Conservation (phyloP, 805 yeast genomes). For the Yarrowia deformans region DNA sequence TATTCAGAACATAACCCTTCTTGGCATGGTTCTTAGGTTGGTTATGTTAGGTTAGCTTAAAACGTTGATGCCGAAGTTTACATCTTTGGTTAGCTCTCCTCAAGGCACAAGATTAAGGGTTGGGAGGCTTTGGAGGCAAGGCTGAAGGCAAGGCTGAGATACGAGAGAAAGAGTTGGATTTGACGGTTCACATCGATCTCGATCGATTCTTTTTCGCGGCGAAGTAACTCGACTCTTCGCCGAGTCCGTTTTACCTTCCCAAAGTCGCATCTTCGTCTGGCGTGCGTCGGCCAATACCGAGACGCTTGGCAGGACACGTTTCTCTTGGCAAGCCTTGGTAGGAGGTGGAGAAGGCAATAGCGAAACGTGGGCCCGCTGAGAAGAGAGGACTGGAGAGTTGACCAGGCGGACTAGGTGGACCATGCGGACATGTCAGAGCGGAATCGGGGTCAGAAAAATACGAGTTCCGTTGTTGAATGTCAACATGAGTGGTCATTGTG, state of each 20-base stretch:
- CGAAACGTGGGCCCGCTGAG: neutral
- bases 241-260: neutral
- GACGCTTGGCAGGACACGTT: constrained; percentile 36
- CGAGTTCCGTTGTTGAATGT: no score
- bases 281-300: constrained; percentile 11
- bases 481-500: no score
- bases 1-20: constrained; percentile 17
- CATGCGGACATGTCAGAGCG: no score
- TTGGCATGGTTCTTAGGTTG: neutral
- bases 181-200: no score
- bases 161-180: no score
- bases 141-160: neutral
- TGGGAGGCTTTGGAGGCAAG: neutral
- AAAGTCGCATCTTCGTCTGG: constrained; percentile 13
- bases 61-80: neutral
- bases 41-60: neutral
- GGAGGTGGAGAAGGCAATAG: neutral
- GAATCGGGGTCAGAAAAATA: no score
- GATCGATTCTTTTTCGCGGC: neutral
- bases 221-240: no score
- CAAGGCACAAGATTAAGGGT: no score
- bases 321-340: constrained; percentile 10
- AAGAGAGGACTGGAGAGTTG: no score
- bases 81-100: no score
- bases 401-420: no score